Evolutionary conservation across 2,329 filamentous ascomycete genomes (phyloP).

Genomic region (Graphiopsis chlorocephala): DNA sequence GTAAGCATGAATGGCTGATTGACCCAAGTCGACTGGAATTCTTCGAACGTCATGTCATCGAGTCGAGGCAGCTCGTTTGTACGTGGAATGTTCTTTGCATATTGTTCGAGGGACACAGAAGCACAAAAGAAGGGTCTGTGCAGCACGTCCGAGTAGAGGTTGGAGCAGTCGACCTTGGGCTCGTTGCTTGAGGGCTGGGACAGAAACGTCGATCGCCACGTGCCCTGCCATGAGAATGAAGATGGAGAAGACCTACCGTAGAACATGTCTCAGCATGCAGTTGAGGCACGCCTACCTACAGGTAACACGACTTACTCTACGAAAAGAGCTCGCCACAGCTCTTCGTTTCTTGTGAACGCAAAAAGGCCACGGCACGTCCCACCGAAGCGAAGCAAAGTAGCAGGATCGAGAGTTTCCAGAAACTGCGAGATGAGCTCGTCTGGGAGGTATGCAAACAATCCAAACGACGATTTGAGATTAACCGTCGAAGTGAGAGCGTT

Average conservation of each 20-base stretch:
- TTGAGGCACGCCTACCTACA: slow-evolving; percentile 19
- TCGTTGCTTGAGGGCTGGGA: slow-evolving; percentile 54
- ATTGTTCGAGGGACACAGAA: slow-evolving; percentile 66
- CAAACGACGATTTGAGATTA: slow-evolving; percentile 66
- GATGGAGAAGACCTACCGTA: slow-evolving; percentile 43
- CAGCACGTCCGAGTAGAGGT: slow-evolving; percentile 84
- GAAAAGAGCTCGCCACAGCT: slow-evolving; percentile 84
- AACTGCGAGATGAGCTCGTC: slow-evolving; percentile 77
- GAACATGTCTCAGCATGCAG: slow-evolving; percentile 25
- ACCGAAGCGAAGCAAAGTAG: slow-evolving; percentile 63
- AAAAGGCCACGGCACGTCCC: slow-evolving; percentile 81
- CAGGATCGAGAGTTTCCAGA: slow-evolving; percentile 70
- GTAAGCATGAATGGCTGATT: slow-evolving; percentile 84
- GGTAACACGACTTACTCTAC: slow-evolving; percentile 65
- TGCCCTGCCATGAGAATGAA: slow-evolving; percentile 68
- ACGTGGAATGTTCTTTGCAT: slow-evolving; percentile 66
- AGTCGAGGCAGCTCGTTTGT: slow-evolving; percentile 72
- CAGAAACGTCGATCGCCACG: slow-evolving; percentile 79
- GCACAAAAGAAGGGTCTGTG: slow-evolving; percentile 90
- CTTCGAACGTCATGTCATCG: slow-evolving; percentile 63
- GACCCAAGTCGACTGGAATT: slow-evolving; percentile 75
- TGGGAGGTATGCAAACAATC: slow-evolving; percentile 65
- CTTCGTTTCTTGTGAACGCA: slow-evolving; percentile 79
- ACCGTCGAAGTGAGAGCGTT: slow-evolving; percentile 69
- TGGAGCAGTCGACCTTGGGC: slow-evolving; percentile 65